phyloP scores from a whole-genome alignment of 2,329 filamentous ascomycete species.

The Leptographium procerum region DNA sequence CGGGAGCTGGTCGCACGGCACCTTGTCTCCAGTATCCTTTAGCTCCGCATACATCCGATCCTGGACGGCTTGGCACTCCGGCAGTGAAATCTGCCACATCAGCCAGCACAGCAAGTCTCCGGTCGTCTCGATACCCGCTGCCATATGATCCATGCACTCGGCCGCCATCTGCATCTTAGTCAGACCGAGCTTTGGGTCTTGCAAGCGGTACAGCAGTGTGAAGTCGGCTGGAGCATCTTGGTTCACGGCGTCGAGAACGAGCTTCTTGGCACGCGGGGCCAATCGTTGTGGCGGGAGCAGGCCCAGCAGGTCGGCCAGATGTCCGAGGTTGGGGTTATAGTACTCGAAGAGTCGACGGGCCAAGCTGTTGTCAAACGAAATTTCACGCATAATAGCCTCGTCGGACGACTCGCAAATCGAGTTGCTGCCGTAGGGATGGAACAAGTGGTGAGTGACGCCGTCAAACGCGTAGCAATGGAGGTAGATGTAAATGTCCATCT shows the following conservation, averaged over 20 bases:
- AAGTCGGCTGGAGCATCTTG: constrained; percentile 33
- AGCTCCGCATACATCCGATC: constrained; percentile 41
- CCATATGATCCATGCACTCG: constrained; percentile 62
- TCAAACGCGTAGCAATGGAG: constrained; percentile 60
- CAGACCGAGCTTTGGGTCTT: constrained; percentile 29
- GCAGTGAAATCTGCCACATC: constrained; percentile 58
- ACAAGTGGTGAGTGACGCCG: constrained; percentile 56
- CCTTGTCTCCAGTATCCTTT: constrained; percentile 21
- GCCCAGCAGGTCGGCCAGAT: not conserved
- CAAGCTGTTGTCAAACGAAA: not conserved
- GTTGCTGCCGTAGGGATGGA: constrained; percentile 52
- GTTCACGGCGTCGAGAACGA: not conserved
- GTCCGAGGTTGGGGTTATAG: not conserved
- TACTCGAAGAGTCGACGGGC: not conserved
- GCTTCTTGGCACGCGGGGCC: not conserved
- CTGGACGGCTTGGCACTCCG: constrained; percentile 39
- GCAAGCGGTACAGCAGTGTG: constrained; percentile 46
- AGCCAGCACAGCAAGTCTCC: constrained; percentile 60
- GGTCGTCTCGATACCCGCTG: constrained; percentile 60
- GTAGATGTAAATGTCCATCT: not conserved
- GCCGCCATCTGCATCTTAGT: constrained; percentile 46
- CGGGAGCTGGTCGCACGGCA: constrained; percentile 34
- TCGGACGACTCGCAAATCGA: constrained; percentile 31
- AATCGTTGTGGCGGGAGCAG: not conserved
- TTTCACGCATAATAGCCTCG: not conserved